Percentiles rank a stretch among this genome's conserved stretches.
These are phyloP conservation scores for Pythium rhizo-oryzae DNA, from an alignment of 352 stramenopile species.

Conservation along the genomic window DNA sequence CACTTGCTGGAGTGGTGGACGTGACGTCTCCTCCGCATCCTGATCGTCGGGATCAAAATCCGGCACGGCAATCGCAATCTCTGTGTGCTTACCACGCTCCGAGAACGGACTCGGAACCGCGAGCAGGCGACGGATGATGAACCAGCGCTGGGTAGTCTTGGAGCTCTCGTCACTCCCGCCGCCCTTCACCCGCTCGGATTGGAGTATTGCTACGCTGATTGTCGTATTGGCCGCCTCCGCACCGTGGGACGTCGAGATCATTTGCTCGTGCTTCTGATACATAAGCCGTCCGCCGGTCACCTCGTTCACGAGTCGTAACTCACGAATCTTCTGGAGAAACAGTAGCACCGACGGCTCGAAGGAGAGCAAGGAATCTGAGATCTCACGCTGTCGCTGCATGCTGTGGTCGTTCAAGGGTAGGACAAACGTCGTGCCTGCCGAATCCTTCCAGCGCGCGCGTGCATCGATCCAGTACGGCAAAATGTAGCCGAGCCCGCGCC, in stretches of 20 bases:
- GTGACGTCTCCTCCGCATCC: constrained; percentile 12
- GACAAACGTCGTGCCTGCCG: constrained; percentile 70
- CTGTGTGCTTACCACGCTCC: constrained; percentile 34
- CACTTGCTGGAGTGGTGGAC: constrained; percentile 70
- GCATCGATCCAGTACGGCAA: constrained; percentile 80
- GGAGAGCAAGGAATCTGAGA: constrained; percentile 60
- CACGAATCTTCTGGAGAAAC: constrained; percentile 73
- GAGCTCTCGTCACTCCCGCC: constrained; percentile 2
- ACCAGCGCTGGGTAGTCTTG: constrained; percentile 53
- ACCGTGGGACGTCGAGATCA: background rate
- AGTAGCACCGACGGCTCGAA: constrained; percentile 83
- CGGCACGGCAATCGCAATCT: constrained; percentile 66
- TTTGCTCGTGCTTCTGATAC: constrained; percentile 47
- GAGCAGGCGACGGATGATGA: constrained; percentile 56
- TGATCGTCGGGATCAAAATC: constrained; percentile 25
- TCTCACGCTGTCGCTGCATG: constrained; percentile 43
- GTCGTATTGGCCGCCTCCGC: background rate
- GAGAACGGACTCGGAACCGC: constrained; percentile 29
- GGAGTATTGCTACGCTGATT: constrained; percentile 24
- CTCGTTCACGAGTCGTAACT: constrained; percentile 58
- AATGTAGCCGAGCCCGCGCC: constrained; percentile 71
- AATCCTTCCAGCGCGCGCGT: constrained; percentile 38
- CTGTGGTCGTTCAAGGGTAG: constrained; percentile 69
- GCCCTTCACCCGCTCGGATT: constrained; percentile 2
- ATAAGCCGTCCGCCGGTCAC: constrained; percentile 34